Conservation (phyloP, 2,329 filamentous ascomycete genomes). For the Rhynchosporium graminicola region DNA sequence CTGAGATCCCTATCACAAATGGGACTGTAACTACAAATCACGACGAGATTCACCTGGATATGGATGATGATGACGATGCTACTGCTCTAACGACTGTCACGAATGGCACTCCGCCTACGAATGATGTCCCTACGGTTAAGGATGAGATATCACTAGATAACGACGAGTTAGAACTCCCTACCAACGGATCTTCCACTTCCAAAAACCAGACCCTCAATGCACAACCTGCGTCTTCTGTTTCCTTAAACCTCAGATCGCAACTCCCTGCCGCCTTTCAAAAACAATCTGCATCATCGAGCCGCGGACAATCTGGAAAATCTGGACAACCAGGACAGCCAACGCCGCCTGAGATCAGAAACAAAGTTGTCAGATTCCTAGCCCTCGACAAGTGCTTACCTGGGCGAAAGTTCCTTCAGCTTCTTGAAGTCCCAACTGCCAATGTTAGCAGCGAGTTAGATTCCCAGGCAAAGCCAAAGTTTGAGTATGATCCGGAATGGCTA, state of each 20-base stretch:
- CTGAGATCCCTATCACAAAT: slow-evolving; percentile 5
- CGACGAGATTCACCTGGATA: not conserved
- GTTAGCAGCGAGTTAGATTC: slow-evolving; percentile 16
- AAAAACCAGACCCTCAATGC: slow-evolving; percentile 12
- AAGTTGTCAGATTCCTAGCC: slow-evolving; percentile 78
- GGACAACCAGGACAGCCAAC: slow-evolving; percentile 59
- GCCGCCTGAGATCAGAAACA: slow-evolving; percentile 75
- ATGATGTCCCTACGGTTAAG: no score
- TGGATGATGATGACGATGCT: no score
- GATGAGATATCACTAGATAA: slow-evolving; percentile 64
- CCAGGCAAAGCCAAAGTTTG: slow-evolving; percentile 34
- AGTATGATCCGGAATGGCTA: slow-evolving; percentile 93
- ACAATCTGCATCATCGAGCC: slow-evolving; percentile 42
- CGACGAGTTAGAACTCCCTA: slow-evolving; percentile 21
- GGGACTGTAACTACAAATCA: slow-evolving; percentile 18
- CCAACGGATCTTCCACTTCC: slow-evolving; percentile 1
- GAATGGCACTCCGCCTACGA: no score
- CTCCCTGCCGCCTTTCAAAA: slow-evolving; percentile 73
- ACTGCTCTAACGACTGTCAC: no score
- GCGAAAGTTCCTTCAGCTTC: slow-evolving; percentile 79
- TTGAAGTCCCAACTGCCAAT: slow-evolving; percentile 57
- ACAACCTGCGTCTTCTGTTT: slow-evolving; percentile 43
- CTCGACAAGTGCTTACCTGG: slow-evolving; percentile 87
- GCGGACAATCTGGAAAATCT: slow-evolving; percentile 25
- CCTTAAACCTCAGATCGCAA: slow-evolving; percentile 68